Evolutionary conservation across 225 moss, liverwort and hornwort genomes (phyloP).

Genomic region (Polytrichum commune): DNA sequence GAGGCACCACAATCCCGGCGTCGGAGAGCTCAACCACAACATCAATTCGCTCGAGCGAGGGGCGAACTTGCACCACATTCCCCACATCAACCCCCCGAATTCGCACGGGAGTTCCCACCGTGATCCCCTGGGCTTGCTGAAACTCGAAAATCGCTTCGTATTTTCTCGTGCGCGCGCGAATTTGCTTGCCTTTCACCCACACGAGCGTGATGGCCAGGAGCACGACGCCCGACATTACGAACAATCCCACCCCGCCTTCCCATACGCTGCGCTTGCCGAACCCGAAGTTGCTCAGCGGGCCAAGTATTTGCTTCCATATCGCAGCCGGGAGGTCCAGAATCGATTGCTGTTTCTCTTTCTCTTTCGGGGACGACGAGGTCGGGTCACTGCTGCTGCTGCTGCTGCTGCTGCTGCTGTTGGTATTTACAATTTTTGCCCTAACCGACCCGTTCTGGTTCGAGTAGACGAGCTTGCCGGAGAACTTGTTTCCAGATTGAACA

Average conservation of each 20-base stretch:
- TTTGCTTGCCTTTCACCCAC: constrained; percentile 89
- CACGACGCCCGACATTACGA: constrained; percentile 68
- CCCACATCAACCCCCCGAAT: constrained; percentile 98
- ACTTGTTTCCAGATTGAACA: constrained; percentile 6
- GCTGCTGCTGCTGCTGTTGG: neutral
- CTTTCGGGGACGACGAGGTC: constrained; percentile 38
- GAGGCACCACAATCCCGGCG: constrained; percentile 78
- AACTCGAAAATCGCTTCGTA: constrained; percentile 89
- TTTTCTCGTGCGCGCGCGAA: constrained; percentile 62
- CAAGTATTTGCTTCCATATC: constrained; percentile 58
- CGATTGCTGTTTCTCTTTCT: constrained; percentile 18
- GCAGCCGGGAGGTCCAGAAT: constrained; percentile 41
- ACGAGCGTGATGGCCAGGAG: constrained; percentile 62
- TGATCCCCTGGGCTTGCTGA: constrained; percentile 87
- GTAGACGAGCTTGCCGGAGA: constrained; percentile 23
- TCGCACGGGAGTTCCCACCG: constrained; percentile 90
- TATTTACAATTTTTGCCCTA: constrained; percentile 34
- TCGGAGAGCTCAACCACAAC: constrained; percentile 80
- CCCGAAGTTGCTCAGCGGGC: constrained; percentile 81
- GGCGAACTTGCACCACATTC: constrained; percentile 77
- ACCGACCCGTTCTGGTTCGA: constrained; percentile 26
- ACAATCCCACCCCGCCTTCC: constrained; percentile 95
- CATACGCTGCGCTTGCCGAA: constrained; percentile 92
- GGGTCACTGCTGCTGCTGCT: constrained; percentile 37
- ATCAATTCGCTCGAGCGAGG: constrained; percentile 90